phyloP scores from a whole-genome alignment of 257 asterid genomes.

The Solanum piurae region DNA sequence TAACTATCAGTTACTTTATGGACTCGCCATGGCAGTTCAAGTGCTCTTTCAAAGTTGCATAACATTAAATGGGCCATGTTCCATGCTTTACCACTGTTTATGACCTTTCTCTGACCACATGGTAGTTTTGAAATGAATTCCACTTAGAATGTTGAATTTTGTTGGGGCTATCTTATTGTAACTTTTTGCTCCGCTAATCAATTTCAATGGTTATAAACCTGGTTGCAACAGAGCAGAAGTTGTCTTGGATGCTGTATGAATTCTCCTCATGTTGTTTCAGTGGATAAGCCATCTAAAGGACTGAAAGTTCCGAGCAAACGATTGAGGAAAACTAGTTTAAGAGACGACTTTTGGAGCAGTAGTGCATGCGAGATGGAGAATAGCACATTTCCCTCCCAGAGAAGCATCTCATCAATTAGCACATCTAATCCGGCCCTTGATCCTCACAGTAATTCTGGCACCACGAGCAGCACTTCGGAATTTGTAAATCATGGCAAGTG shows the following conservation, averaged over 20 bases:
- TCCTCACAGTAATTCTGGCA: slow-evolving; percentile 43
- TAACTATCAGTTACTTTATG: neutral
- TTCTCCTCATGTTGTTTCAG: slow-evolving; percentile 61
- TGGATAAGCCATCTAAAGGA: slow-evolving; percentile 67
- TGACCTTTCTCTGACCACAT: neutral
- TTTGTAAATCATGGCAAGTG: slow-evolving; percentile 77
- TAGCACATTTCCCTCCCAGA: slow-evolving; percentile 68
- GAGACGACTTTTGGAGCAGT: slow-evolving; percentile 79
- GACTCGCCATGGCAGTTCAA: neutral
- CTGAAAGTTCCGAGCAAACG: slow-evolving; percentile 56
- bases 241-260: slow-evolving; percentile 84
- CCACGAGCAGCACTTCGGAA: slow-evolving; percentile 54
- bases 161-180: neutral
- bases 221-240: slow-evolving; percentile 96
- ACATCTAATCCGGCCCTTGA: slow-evolving; percentile 59
- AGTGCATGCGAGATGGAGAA: slow-evolving; percentile 78
- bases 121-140: neutral
- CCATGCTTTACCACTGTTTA: neutral
- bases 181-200: slow-evolving; percentile 33
- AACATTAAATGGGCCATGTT: neutral
- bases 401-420: slow-evolving; percentile 82
- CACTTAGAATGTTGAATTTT: neutral
- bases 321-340: slow-evolving; percentile 40
- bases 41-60: neutral
- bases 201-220: slow-evolving; percentile 51